Evolutionary conservation across 345 rosid genomes (phyloP), one percentile per base, ranked within the genome.

Genomic region (Hibiscus syriacus): DNA sequence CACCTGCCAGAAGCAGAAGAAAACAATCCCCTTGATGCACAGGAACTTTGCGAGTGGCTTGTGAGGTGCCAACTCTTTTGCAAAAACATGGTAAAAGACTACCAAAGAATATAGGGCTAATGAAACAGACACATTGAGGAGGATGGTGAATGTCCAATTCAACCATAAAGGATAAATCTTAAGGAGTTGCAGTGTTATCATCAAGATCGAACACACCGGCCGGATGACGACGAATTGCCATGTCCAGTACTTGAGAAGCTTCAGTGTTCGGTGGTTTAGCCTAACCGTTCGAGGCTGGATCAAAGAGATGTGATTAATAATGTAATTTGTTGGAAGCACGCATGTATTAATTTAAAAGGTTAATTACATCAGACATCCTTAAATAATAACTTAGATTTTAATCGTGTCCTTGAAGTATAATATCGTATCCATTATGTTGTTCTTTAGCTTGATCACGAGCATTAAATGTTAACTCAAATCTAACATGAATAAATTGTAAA

Each of bases 1-100:
- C 81, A 94, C 99, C 97, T 91, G 97, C 97, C 99, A 94, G 71
- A 94, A 94, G 92, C 90, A 85, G 74, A 94, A 91, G 88, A 94
- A 91, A 68, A 94, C 99, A 50, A 94, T 85, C 43, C 99, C 99
- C 82, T 94, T 94, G 79, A 94, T 85, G 88, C 99, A 94, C 83
- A 94, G 58, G 88, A 94, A 94, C 81, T 94, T 91, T 9, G 96
- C 91, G 20, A 94, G 96, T 20, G 99, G 99, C 34, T 82, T 87
- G 72, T 94, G 99, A 43, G 97, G 99, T 43, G 82, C 87, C 76
- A 94, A 77, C 74, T 91, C 99, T 72, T 91, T 94, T 46, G 91
- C 96, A 75, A 94, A 94, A n/a, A 91, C 95, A 64, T 94, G 99
- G 83, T 89, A 94, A 80, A 91, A 94, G 22, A 82, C 6, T 67